Percentiles rank a stretch among this genome's conserved stretches.
Conservation (phyloP, 108 stramenopile genomes). For the Aureococcus anophagefferens region DNA sequence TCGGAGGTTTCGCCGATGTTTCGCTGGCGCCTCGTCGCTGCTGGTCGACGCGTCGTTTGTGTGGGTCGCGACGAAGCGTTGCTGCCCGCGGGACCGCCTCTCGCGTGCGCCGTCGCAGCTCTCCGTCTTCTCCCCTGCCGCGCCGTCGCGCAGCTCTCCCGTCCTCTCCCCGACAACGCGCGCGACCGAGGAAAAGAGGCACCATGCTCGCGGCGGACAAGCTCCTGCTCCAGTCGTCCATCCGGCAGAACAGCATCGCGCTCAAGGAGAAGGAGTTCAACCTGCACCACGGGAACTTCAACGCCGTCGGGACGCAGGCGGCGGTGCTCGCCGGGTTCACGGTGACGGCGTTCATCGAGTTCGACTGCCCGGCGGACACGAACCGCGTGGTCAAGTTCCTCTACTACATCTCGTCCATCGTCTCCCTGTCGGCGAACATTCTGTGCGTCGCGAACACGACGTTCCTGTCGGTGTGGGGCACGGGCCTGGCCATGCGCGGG, state of each 20-base stretch:
- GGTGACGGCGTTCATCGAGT: constrained; percentile 84
- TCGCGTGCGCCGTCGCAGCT: too few relatives aligned
- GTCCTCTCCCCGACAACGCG: too few relatives aligned
- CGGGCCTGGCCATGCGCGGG: constrained; percentile 68
- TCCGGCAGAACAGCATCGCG: constrained; percentile 66
- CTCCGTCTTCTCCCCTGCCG: too few relatives aligned
- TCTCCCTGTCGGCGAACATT: constrained; percentile 74
- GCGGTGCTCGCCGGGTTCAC: constrained; percentile 77
- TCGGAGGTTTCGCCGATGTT: too few relatives aligned
- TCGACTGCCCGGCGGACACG: constrained; percentile 51
- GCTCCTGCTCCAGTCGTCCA: background rate
- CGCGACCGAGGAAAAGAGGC: background rate
- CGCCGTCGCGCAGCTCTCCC: too few relatives aligned
- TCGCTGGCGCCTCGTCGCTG: too few relatives aligned
- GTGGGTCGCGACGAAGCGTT: too few relatives aligned
- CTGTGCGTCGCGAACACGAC: constrained; percentile 72
- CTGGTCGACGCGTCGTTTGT: too few relatives aligned
- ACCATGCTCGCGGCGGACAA: constrained; percentile 8
- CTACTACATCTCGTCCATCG: constrained; percentile 63
- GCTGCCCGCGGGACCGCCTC: too few relatives aligned
- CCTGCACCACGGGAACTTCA: constrained; percentile 69
- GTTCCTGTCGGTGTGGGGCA: constrained; percentile 62
- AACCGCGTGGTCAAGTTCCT: constrained; percentile 52
- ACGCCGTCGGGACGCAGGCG: constrained; percentile 78
- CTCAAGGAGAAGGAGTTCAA: constrained; percentile 87